Evolutionary conservation across 768 basidiomycete genomes (phyloP), one percentile per base, ranked within the genome.

Genomic region (Tephrocybe sp.): DNA sequence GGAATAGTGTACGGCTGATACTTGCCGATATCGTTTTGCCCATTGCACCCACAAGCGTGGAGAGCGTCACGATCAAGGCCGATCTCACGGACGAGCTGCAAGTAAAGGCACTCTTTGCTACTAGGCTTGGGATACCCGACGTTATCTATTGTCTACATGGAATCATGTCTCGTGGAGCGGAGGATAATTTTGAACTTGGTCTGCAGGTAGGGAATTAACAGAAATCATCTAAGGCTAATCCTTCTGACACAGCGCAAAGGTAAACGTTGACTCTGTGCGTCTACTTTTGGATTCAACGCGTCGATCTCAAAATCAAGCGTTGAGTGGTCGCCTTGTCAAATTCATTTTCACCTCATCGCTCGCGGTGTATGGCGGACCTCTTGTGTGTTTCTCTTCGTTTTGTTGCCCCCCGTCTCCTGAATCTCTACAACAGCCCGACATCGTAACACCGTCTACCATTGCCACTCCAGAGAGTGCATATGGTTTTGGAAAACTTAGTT

Each of bases 131-230:
- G 13, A 53, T 72, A 4, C 75, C 74, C 0, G 71, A 73, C 52
- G 72, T 70, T 6, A 62, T 78, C 16, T 78, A 78, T 53, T 77
- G 75, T 49, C 61, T 78, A 21, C 77, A 79, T 57, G 83, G 83
- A 2, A 80, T 83, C 57, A 83, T 84, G 83, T 82, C 80, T 21
- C 76, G 81, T 13, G 79, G 79, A 28, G 73, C 79, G 13, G 83
- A 84, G 60, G 77, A 79, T 50, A 73, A 81, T 53, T 83, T 84
- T 60, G 77, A 79, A 34, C 59, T 83, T 1, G 81, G 79, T n/a
- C 49, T 77, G 21, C 73, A 76, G 66, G 76, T 72, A 32, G 15
- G n/a, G 45, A n/a, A 13, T 11, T 6, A 24, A 15, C n/a, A 9
- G 4, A 1, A 16, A 5, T 0, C 1, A 18, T 12, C 15, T 1